Evolutionary conservation across 352 stramenopile species (phyloP).

Genomic region (Phytophthora aleatoria): DNA sequence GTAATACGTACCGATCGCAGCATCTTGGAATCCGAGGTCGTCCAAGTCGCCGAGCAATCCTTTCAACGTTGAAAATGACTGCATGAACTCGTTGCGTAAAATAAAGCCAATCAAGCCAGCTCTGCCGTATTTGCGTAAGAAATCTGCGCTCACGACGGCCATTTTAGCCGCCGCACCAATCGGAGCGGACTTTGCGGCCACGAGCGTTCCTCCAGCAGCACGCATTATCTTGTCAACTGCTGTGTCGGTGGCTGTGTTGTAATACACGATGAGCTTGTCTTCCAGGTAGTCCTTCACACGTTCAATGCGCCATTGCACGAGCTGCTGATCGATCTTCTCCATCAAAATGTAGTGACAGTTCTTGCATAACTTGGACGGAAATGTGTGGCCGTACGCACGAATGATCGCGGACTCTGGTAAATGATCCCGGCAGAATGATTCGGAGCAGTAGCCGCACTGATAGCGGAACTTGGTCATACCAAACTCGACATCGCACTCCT

Average conservation of each 20-base stretch:
- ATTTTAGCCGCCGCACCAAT: conserved; percentile 85
- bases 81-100: conserved; percentile 88
- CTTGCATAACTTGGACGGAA: conserved; percentile 65
- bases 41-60: conserved; percentile 80
- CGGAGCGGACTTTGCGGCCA: conserved; percentile 75
- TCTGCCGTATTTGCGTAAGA: conserved; percentile 83
- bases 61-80: conserved; percentile 87
- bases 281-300: conserved; percentile 78
- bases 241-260: conserved; percentile 82
- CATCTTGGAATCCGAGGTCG: conserved; percentile 84
- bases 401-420: conserved; percentile 62
- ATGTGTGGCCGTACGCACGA: conserved; percentile 68
- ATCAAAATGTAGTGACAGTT: conserved; percentile 75
- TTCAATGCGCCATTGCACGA: conserved; percentile 80
- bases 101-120: conserved; percentile 84
- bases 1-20: conserved; percentile 85
- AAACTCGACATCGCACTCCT: conserved; percentile 72
- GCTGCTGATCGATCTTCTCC: conserved; percentile 79
- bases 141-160: conserved; percentile 85
- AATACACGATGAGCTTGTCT: conserved; percentile 74
- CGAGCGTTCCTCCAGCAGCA: conserved; percentile 76
- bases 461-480: conserved; percentile 87
- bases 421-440: conserved; percentile 81
- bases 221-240: conserved; percentile 85
- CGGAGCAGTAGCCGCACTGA: conserved; percentile 80